These are phyloP conservation scores for Phytopythium sindhum DNA, from an alignment of 352 stramenopile genomes.

Conservation along the genomic window DNA sequence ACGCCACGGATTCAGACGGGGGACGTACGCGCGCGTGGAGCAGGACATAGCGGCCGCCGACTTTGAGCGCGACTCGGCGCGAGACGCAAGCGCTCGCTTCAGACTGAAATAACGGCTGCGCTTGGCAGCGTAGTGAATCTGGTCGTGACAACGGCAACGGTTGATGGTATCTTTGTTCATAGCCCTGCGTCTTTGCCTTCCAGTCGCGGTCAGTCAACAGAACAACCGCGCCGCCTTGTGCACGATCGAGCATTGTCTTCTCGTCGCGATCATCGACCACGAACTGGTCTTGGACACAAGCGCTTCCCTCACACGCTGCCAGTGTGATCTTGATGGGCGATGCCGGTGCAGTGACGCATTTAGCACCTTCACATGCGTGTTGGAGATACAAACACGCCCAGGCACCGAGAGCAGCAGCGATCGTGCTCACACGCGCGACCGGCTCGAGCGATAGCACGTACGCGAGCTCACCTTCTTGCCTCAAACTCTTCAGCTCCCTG, in stretches of 20 bases:
- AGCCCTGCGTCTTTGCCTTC: not conserved
- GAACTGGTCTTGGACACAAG: not conserved
- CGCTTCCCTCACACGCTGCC: not conserved
- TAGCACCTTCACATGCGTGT: conserved; percentile 2
- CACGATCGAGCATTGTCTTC: not conserved
- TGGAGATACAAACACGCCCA: conserved; percentile 40
- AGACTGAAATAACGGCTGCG: not conserved
- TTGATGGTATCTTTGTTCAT: not conserved
- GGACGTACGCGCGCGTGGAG: conserved; percentile 15
- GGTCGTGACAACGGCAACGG: not conserved
- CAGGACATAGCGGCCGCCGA: conserved; percentile 30
- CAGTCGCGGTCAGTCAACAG: no score
- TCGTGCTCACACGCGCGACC: conserved; percentile 38
- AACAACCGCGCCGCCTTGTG: not conserved
- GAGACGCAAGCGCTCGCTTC: not conserved
- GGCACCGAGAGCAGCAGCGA: conserved; percentile 40
- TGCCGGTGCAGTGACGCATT: not conserved
- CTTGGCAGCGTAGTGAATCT: not conserved
- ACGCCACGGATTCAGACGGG: conserved; percentile 7
- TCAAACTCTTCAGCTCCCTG: not conserved
- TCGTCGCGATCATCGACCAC: not conserved
- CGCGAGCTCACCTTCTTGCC: not conserved
- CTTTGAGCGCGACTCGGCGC: conserved; percentile 15
- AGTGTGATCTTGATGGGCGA: conserved; percentile 5
- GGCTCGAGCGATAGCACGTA: conserved; percentile 6